Conservation (phyloP, 257 asterid genomes). For the Solanum pinnatisectum region DNA sequence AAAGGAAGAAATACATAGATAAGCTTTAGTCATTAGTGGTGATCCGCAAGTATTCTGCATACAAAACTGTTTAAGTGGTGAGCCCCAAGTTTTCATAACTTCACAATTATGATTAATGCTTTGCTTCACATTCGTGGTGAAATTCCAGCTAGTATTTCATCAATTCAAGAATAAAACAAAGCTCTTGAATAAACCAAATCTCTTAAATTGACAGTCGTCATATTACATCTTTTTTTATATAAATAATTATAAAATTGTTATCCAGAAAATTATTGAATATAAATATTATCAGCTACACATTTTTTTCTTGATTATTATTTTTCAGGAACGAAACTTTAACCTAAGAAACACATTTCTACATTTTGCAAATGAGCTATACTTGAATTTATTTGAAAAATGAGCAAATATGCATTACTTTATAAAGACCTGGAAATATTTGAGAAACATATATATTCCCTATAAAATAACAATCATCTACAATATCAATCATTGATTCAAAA, state of each 20-base stretch:
- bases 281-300: background rate
- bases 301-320: no score
- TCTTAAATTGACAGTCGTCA: background rate
- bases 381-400: background rate
- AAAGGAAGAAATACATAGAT: no score
- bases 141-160: background rate
- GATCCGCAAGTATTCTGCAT: background rate
- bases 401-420: background rate
- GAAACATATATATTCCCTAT: background rate
- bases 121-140: background rate
- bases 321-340: background rate
- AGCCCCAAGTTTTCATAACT: background rate
- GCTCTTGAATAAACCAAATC: background rate
- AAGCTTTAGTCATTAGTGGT: background rate
- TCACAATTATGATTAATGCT: background rate
- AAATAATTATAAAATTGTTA: no score
- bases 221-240: background rate
- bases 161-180: background rate
- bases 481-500: background rate
- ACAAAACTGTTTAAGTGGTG: background rate
- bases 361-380: background rate
- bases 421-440: background rate
- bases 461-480: background rate
- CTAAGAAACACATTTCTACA: background rate
- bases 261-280: background rate